phyloP scores from a whole-genome alignment of 2,329 filamentous ascomycete species.

The Fusarium sp. region DNA sequence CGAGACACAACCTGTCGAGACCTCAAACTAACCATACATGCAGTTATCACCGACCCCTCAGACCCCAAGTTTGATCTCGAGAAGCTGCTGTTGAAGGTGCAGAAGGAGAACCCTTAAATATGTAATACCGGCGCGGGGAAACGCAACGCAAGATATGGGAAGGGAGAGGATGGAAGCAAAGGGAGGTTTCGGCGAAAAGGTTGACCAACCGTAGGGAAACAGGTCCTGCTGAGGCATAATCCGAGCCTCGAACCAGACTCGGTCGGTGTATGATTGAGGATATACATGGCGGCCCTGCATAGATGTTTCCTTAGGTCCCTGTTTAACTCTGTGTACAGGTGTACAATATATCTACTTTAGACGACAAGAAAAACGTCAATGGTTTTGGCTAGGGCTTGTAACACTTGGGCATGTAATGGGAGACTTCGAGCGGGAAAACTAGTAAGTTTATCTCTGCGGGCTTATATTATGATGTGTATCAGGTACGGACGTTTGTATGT shows the following conservation, averaged over 20 bases:
- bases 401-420: background rate
- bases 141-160: constrained; percentile 33
- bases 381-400: constrained; percentile 23
- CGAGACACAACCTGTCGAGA: background rate
- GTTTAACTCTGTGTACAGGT: constrained; percentile 59
- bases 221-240: constrained; percentile 39
- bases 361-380: constrained; percentile 46
- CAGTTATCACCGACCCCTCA: constrained; percentile 68
- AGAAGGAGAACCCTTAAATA: constrained; percentile 60
- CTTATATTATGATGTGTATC: constrained; percentile 5
- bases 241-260: constrained; percentile 44
- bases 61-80: constrained; percentile 95
- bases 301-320: constrained; percentile 58
- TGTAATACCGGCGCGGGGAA: constrained; percentile 20
- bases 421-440: background rate
- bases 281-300: constrained; percentile 56
- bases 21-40: constrained; percentile 31
- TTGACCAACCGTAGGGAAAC: constrained; percentile 36
- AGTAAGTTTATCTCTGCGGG: background rate
- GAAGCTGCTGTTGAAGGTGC: constrained; percentile 75
- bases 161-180: constrained; percentile 41
- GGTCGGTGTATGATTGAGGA: constrained; percentile 51
- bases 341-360: constrained; percentile 63
- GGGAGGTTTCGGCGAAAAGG: constrained; percentile 37
- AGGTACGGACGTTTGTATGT: background rate